These are phyloP conservation scores for Phytopythium helicoides DNA, from an alignment of 352 stramenopile species.

Conservation along the genomic window DNA sequence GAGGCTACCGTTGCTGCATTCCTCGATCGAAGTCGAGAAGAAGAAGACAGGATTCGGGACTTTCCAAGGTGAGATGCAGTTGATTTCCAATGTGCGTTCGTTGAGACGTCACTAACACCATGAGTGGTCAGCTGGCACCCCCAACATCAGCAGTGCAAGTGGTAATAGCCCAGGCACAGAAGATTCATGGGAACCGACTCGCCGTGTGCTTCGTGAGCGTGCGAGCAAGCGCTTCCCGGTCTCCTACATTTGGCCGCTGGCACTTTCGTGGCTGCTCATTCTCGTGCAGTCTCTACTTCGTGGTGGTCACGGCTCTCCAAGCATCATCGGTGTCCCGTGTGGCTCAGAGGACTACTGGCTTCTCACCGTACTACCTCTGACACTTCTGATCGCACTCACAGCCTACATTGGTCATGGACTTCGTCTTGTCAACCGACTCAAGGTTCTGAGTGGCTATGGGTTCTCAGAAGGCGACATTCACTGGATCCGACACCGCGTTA, in stretches of 20 bases:
- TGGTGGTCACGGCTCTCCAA: constrained; percentile 64
- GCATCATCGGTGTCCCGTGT: constrained; percentile 92
- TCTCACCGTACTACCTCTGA: constrained; percentile 83
- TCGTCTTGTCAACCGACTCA: constrained; percentile 68
- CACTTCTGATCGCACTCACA: constrained; percentile 63
- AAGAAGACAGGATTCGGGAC: constrained; percentile 31
- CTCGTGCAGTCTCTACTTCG: constrained; percentile 70
- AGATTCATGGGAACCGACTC: constrained; percentile 31
- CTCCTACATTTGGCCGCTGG: constrained; percentile 47
- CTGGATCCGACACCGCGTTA: constrained; percentile 88
- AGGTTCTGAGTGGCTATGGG: constrained; percentile 55
- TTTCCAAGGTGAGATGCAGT: constrained; percentile 14
- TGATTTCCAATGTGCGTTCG: background rate
- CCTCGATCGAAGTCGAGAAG: constrained; percentile 12
- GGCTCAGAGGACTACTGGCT: constrained; percentile 92
- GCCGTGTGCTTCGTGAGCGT: constrained; percentile 38
- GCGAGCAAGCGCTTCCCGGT: constrained; percentile 60
- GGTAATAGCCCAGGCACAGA: constrained; percentile 18
- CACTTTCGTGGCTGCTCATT: constrained; percentile 69
- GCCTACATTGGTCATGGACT: constrained; percentile 53
- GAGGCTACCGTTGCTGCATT: constrained; percentile 9
- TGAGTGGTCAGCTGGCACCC: background rate
- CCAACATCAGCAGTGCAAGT: background rate
- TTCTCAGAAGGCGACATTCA: constrained; percentile 94
- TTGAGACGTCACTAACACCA: background rate